Evolutionary conservation across 108 stramenopile genomes (phyloP).

Genomic region (Stephanodiscus minutulus): DNA sequence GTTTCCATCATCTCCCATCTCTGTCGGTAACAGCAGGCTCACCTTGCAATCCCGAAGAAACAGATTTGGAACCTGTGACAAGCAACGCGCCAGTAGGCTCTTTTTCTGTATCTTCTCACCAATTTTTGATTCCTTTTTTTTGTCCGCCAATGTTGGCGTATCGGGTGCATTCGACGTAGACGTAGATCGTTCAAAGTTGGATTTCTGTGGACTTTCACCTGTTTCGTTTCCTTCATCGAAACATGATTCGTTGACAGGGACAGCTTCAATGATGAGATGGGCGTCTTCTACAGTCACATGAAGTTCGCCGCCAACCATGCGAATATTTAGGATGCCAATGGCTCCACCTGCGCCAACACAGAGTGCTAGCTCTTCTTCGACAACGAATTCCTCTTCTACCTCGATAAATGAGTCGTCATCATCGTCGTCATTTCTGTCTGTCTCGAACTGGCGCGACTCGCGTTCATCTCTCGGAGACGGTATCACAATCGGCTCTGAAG

Average conservation of each 20-base stretch:
- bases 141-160: constrained; percentile 2
- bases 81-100: constrained; percentile 55
- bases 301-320: constrained; percentile 66
- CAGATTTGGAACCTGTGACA: constrained; percentile 74
- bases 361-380: constrained; percentile 50
- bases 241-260: constrained; percentile 31
- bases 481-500: neutral
- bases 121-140: constrained; percentile 47
- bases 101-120: constrained; percentile 73
- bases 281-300: constrained; percentile 83
- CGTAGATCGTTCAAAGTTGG: constrained; percentile 15
- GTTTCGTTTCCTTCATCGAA: constrained; percentile 30
- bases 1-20: constrained; percentile 31
- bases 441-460: neutral
- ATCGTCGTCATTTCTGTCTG: constrained; percentile 7
- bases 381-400: constrained; percentile 51
- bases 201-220: constrained; percentile 23
- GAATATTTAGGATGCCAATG: constrained; percentile 74
- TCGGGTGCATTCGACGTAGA: constrained; percentile 21
- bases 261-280: constrained; percentile 67
- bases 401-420: constrained; percentile 57
- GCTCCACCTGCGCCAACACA: constrained; percentile 69
- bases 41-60: constrained; percentile 74
- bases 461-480: neutral
- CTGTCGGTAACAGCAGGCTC: constrained; percentile 60